Evolutionary conservation across 352 stramenopile species (phyloP).

Genomic region (Pythium diclinum): DNA sequence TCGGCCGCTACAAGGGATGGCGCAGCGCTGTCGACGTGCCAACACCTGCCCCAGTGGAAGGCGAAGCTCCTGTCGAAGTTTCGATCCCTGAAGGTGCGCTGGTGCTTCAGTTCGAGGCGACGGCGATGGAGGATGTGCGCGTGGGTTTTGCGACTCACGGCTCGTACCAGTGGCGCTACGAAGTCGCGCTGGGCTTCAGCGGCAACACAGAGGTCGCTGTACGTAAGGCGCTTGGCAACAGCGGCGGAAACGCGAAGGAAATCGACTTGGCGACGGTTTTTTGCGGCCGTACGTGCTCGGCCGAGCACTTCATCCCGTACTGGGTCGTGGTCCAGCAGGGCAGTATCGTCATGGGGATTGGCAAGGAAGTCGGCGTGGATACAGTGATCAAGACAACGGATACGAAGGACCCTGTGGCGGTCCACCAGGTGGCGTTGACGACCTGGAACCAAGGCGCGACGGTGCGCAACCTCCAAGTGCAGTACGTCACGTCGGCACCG

Average conservation of each 20-base stretch:
- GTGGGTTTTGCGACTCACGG: conserved; percentile 48
- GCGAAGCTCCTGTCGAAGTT: conserved; percentile 6
- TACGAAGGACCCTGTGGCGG: conserved; percentile 26
- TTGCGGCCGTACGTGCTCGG: conserved; percentile 60
- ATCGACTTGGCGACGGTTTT: conserved; percentile 61
- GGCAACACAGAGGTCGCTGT: conserved; percentile 76
- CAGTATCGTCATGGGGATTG: conserved; percentile 48
- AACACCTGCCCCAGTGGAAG: conserved; percentile 2
- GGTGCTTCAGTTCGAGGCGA: conserved; percentile 69
- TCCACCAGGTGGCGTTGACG: conserved; percentile 57
- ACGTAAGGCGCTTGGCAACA: conserved; percentile 42
- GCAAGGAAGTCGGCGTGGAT: conserved; percentile 49
- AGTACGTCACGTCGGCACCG: conserved; percentile 33
- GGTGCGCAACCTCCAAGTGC: conserved; percentile 43
- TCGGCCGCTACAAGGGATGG: conserved; percentile 60
- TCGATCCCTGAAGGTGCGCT: conserved; percentile 31
- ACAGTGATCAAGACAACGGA: conserved; percentile 53
- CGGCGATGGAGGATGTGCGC: conserved; percentile 58
- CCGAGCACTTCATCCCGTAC: conserved; percentile 61
- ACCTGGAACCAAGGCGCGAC: conserved; percentile 61
- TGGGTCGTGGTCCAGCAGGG: conserved; percentile 58
- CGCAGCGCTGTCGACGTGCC: conserved; percentile 20
- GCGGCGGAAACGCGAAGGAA: conserved; percentile 29
- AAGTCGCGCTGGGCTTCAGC: conserved; percentile 61
- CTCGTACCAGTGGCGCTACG: conserved; percentile 50